Conservation (phyloP, 169 alveolate genomes). For the Cryptosporidium sp. region DNA sequence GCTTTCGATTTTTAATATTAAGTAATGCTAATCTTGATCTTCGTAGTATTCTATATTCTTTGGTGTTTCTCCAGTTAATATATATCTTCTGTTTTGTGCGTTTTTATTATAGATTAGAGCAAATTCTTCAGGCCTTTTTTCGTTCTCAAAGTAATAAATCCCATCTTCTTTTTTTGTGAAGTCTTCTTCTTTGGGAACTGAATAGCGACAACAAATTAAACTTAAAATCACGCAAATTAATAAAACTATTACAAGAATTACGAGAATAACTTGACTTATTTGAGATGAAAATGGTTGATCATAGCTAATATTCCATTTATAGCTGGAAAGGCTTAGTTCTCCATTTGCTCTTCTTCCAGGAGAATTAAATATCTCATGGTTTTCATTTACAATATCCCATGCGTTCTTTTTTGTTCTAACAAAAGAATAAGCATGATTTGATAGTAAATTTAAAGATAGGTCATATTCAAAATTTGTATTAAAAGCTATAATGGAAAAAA, state of each 20-base stretch:
- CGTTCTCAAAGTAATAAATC: constrained; percentile 29
- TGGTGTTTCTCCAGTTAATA: constrained; percentile 35
- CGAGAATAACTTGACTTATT: constrained; percentile 40
- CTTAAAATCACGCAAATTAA: constrained; percentile 28
- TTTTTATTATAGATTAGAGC: constrained; percentile 22
- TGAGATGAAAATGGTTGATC: constrained; percentile 56
- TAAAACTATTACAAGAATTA: constrained; percentile 12
- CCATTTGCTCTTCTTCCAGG: not conserved
- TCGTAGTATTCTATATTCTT: not conserved
- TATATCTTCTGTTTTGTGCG: constrained; percentile 54
- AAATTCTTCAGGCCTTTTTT: constrained; percentile 54
- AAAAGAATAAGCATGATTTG: constrained; percentile 9
- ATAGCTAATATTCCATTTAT: not conserved
- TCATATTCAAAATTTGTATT: not conserved
- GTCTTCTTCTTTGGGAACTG: constrained; percentile 58
- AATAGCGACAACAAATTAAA: constrained; percentile 26
- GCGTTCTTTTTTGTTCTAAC: constrained; percentile 22
- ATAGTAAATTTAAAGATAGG: not conserved
- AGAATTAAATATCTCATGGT: constrained; percentile 19
- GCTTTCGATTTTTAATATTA: not conserved
- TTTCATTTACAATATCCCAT: constrained; percentile 65
- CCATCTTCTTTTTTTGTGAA: constrained; percentile 47
- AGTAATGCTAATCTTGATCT: constrained; percentile 7
- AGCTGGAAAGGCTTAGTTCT: not conserved
- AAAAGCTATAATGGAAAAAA: not conserved